Evolutionary conservation across 768 basidiomycete genomes (phyloP), one percentile per base, ranked within the genome.

Genomic region (Naematelia aurantialba): DNA sequence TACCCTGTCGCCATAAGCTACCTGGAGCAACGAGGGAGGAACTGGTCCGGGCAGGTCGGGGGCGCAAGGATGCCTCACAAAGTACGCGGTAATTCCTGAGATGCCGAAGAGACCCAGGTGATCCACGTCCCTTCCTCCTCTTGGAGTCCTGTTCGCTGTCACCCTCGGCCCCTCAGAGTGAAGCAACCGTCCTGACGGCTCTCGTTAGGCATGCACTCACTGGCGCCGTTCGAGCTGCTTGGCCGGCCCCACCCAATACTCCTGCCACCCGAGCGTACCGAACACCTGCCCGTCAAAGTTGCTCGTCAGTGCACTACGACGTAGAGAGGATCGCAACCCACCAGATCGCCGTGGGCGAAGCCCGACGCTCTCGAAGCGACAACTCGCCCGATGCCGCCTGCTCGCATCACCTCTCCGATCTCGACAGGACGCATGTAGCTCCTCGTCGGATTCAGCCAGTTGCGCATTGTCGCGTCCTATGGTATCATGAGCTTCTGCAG

Each of bases 71-170:
- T 45, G 30, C 56, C 84, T 56, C 69, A 91, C 91, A 62, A 92
- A 89, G 76, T 92, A 96, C 3, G 92, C 92, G 4, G 92, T 94
- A 72, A 91, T 68, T 8, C 89, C 89, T 88, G 85, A 81, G 46
- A 75, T 70, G 19, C 93, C 91, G n/a, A 94, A 81, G 1, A 85
- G 83, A 25, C 89, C 89, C 52, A 96, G 77, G 76, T 85, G 88
- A 72, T 94, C 92, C n/a, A 92, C 76, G 1, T 84, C 72, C 34
- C 83, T 78, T 0, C 82, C 80, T 11, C 89, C 89, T 44, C 81
- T 78, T 10, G 84, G 84, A 10, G 65, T 60, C 2, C 74, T 74
- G n/a, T n/a, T n/a, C n/a, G n/a, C n/a, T n/a, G n/a, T n/a, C n/a
- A n/a, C n/a, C n/a, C n/a, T n/a, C n/a, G n/a, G n/a, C n/a, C n/a